Evolutionary conservation across 2,329 filamentous ascomycete species (phyloP), one percentile per base, ranked within the genome.

Genomic region (Aphanoascus verrucosus): DNA sequence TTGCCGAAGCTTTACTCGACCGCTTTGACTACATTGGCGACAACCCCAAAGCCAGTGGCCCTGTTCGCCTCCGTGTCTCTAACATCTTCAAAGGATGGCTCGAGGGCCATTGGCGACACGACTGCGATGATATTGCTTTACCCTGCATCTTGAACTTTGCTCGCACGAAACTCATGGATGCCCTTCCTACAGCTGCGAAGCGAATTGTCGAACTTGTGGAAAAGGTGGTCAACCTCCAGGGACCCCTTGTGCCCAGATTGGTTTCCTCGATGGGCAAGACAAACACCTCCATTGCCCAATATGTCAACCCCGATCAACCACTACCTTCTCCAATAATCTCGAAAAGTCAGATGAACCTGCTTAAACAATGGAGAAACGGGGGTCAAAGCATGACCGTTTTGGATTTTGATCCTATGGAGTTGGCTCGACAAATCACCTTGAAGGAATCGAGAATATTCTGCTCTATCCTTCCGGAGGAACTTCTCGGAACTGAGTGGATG

Each of bases 81-180:
- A 97, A 98, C 66, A 84, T 89, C 54, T 88, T 98, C 77, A 98
- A 98, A 70, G 86, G 87, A 41, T 98, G 93, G 93, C 75, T 98
- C 17, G 93, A 97, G 72, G 93, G 86, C 5, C 89, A 98, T 69
- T 98, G 93, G 91, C 82, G 86, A 46, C 82, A 88, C 58, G 82
- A 88, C 55, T 82, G 83, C 9, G 93, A 98, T 65, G 80, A 81
- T 51, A 78, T 81, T 11, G 88, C 90, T 1, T 75, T 98, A 7
- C 75, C 78, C 0, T 74, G 86, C 47, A 94, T 98, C 58, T 76
- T 85, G 34, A 75, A 81, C 1, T 98, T 98, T 68, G 89, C 91
- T 1, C 81, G 84, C 59, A 78, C 79, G 45, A 85, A 85, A 59
- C 76, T 98, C 6, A 75, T 76, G 48, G 68, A 76, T 1, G 76